phyloP scores from a whole-genome alignment of 192 early-diverging fungal genomes.

The Rhizophagus sp. region DNA sequence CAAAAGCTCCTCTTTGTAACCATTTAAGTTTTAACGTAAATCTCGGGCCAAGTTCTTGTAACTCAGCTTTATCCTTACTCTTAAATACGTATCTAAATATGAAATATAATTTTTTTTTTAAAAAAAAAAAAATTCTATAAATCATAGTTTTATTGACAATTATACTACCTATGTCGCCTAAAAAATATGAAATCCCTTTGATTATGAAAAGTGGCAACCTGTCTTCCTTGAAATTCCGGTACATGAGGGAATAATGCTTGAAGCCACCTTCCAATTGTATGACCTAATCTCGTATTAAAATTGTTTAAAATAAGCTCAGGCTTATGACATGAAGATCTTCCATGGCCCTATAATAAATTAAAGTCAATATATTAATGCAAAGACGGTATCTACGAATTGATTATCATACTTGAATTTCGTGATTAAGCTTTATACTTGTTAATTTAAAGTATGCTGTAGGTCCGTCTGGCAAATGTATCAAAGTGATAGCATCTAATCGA shows the following conservation, averaged over 20 bases:
- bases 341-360: conserved; percentile 62
- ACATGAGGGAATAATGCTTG: conserved; percentile 96
- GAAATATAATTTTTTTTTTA: not conserved
- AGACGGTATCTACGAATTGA: not conserved
- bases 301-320: conserved; percentile 98
- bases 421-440: conserved; percentile 73
- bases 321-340: conserved; percentile 72
- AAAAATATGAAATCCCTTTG: conserved; percentile 99
- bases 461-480: conserved; percentile 95
- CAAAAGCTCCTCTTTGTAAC: conserved; percentile 96
- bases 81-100: conserved; percentile 81
- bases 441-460: conserved; percentile 97
- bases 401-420: conserved; percentile 60
- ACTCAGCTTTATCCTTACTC: conserved; percentile 73
- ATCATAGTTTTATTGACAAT: not conserved
- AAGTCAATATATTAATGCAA: not conserved
- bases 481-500: conserved; percentile 69
- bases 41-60: conserved; percentile 95
- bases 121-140: conserved; percentile 1
- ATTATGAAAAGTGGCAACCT: conserved; percentile 96
- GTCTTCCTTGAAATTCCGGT: conserved; percentile 93
- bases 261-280: conserved; percentile 95
- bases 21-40: conserved; percentile 93
- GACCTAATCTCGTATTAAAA: conserved; percentile 94
- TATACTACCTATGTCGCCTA: conserved; percentile 77